phyloP scores from a whole-genome alignment of 805 yeast genomes.

The Kodamaea kaohsiungensis region DNA sequence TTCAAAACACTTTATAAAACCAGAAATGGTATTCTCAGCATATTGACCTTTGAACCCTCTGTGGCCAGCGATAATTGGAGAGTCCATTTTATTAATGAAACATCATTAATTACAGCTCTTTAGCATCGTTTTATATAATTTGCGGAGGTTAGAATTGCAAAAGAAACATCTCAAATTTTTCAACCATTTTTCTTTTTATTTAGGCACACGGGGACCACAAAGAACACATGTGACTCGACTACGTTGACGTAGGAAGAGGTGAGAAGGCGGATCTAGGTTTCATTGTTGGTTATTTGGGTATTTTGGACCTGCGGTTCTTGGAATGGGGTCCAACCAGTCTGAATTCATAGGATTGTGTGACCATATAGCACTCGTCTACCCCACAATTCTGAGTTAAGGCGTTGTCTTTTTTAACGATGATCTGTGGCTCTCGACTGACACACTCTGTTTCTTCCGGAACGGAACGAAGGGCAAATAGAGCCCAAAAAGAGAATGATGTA shows the following conservation, averaged over 20 bases:
- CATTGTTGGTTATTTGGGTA: neutral
- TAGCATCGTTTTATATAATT: neutral
- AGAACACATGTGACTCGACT: neutral
- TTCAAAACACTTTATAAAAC: conserved; percentile 37
- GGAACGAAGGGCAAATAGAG: neutral
- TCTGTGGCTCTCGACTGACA: neutral
- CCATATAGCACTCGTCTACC: neutral
- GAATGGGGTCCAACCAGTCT: neutral
- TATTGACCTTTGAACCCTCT: conserved; percentile 44
- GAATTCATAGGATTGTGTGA: neutral
- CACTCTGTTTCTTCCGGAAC: neutral
- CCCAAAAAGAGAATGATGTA: neutral
- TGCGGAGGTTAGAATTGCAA: neutral
- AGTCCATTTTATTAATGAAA: neutral
- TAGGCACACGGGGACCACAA: neutral
- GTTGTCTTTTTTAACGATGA: neutral
- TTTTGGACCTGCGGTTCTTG: neutral
- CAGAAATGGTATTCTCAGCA: conserved; percentile 41
- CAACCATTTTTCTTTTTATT: neutral
- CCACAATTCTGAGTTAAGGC: neutral
- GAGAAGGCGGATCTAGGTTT: neutral
- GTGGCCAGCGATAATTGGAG: conserved; percentile 41
- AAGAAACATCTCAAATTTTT: neutral
- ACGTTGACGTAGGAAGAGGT: neutral
- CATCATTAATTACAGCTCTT: neutral